Conservation (phyloP, 2,329 filamentous ascomycete species). For the Bipolaris sorokiniana region DNA sequence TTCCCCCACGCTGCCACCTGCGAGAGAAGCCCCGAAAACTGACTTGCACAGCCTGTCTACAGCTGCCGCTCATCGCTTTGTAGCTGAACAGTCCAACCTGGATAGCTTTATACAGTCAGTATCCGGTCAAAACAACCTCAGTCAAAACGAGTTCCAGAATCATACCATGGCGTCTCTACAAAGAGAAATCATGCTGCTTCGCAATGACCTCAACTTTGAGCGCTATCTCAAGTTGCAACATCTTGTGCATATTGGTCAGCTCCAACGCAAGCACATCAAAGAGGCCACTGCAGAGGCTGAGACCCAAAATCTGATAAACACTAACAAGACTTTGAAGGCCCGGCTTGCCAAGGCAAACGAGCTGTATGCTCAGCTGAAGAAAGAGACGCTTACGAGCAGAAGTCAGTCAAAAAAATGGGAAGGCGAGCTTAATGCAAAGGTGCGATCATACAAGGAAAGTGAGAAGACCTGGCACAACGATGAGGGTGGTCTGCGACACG, state of each 20-base stretch:
- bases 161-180: conserved; percentile 61
- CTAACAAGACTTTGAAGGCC: conserved; percentile 74
- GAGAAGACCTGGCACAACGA: conserved; percentile 69
- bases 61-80: conserved; percentile 27
- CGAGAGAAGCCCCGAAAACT: conserved; percentile 40
- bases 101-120: conserved; percentile 44
- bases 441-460: conserved; percentile 71
- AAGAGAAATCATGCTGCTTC: conserved; percentile 74
- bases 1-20: conserved; percentile 67
- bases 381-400: conserved; percentile 74
- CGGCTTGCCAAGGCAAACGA: conserved; percentile 76
- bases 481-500: conserved; percentile 62
- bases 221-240: conserved; percentile 84
- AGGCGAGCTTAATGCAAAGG: conserved; percentile 69
- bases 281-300: conserved; percentile 82
- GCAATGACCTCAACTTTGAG: conserved; percentile 84
- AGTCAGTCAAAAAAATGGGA: conserved; percentile 80
- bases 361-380: conserved; percentile 71
- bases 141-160: conserved; percentile 39
- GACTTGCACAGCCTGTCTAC: conserved; percentile 25
- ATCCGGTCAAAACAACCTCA: conserved; percentile 31
- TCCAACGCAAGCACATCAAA: conserved; percentile 75
- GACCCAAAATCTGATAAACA: conserved; percentile 79
- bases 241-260: conserved; percentile 78
- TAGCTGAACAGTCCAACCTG: conserved; percentile 38